Evolutionary conservation across 164 flowering plant species (phyloP).

Genomic region (Piper betle): DNA sequence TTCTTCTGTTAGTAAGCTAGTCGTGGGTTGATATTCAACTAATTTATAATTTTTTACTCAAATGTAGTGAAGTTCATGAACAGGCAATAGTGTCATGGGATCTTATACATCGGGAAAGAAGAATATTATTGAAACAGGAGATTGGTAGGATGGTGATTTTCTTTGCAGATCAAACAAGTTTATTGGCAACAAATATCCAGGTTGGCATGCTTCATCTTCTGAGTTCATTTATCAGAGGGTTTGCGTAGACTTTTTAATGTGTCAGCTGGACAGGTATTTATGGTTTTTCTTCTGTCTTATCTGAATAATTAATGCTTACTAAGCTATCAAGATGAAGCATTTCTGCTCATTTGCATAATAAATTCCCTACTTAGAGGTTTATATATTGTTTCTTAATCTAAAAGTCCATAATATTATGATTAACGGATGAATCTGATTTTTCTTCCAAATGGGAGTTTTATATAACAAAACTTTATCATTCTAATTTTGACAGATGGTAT

Average conservation of each 20-base stretch:
- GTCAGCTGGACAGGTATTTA: not conserved
- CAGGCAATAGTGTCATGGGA: constrained; percentile 82
- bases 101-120: constrained; percentile 78
- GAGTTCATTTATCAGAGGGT: not conserved
- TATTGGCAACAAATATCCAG: constrained; percentile 96
- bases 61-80: constrained; percentile 86
- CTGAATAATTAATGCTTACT: not conserved
- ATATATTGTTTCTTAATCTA: too few species aligned
- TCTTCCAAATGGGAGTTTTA: not conserved
- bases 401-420: too few species aligned
- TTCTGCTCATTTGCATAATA: not conserved
- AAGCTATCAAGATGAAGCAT: not conserved
- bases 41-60: too few species aligned
- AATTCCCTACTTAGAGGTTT: too few species aligned
- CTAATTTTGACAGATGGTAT: constrained; percentile 55
- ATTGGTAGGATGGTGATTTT: constrained; percentile 96
- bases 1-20: too few species aligned
- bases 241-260: not conserved
- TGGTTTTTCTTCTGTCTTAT: not conserved
- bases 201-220: constrained; percentile 14
- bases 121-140: constrained; percentile 87
- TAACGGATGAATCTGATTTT: too few species aligned
- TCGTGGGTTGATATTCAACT: too few species aligned
- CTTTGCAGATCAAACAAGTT: constrained; percentile 92
- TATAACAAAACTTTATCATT: not conserved